Evolutionary conservation across 2,329 filamentous ascomycete genomes (phyloP), one percentile per base, ranked within the genome.

Genomic region (Ophioceras dolichostomum): DNA sequence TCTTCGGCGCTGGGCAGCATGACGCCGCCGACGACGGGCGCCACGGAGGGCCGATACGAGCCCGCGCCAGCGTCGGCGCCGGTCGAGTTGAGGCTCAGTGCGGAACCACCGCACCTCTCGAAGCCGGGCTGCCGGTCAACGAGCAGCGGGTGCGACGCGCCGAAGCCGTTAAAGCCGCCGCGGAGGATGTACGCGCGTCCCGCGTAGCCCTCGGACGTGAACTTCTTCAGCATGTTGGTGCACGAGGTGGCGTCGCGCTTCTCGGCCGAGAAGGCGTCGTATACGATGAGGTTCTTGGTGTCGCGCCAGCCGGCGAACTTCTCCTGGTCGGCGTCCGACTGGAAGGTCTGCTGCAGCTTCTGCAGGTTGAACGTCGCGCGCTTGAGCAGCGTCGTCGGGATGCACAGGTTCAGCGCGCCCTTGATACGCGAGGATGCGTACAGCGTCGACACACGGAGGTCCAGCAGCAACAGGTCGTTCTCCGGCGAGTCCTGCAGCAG

Each of bases 361-460:
- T 87, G 70, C 10, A 94, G 73, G 47, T 89, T 89, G 58, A 93
- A 96, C 0, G 87, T 93, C 1, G 85, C 79, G 35, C 91, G 72
- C 58, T 96, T 96, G 14, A 98, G 62, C 12, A 98, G 64, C 0
- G 89, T 96, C 0, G 91, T 96, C 0, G 91, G 91, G 42, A 96
- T 94, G 53, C 91, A 96, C 5, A 98, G 65, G 53, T 93, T 96
- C 22, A 98, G 61, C 1, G 89, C 85, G n/a, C 80, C 79, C 35
- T 68, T 63, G 38, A 96, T 83, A 21, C 83, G 76, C 17, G 83
- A 79, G 32, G 74, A 68, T 1, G 78, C 72, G 52, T 82, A 95
- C 46, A 89, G 85, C 16, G 87, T 86, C 20, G 80, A 84, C 0
- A 93, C 87, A 28, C 91, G 76, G 17, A 96, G 72, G 54, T 98